phyloP scores from a whole-genome alignment of 768 basidiomycete species.

The Xerocomellus dryophilus region DNA sequence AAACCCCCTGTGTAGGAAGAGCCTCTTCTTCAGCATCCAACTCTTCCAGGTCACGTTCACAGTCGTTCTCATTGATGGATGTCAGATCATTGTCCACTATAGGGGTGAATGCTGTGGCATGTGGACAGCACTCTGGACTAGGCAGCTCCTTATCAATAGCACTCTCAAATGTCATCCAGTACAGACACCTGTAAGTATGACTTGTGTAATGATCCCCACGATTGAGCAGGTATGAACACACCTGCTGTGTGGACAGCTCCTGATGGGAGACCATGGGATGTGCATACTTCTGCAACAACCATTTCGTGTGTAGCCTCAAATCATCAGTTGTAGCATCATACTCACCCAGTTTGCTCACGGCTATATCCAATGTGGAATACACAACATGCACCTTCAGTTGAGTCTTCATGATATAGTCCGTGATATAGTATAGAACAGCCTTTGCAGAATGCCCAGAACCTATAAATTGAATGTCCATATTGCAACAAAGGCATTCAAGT shows the following conservation, averaged over 20 bases:
- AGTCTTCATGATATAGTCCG: not conserved
- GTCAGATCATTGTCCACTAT: too few relatives aligned
- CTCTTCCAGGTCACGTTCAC: too few relatives aligned
- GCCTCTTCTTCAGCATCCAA: too few relatives aligned
- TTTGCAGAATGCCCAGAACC: fast-evolving
- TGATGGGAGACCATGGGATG: not conserved
- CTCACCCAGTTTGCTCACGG: not conserved
- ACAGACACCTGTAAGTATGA: not conserved
- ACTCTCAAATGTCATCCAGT: too few relatives aligned
- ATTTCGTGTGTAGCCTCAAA: not conserved
- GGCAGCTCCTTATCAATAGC: too few relatives aligned
- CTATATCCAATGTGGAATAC: not conserved
- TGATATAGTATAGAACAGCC: not conserved
- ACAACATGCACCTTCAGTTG: not conserved
- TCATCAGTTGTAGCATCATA: not conserved
- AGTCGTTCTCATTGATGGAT: too few relatives aligned
- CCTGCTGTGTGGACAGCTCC: not conserved
- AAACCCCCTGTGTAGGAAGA: too few relatives aligned
- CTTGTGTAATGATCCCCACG: not conserved
- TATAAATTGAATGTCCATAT: too few relatives aligned
- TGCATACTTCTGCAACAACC: not conserved
- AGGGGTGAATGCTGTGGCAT: too few relatives aligned
- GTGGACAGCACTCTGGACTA: too few relatives aligned
- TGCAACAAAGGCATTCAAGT: not conserved
- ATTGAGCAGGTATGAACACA: not conserved